phyloP scores from a whole-genome alignment of 371 early-diverging fungal genomes.

The Mucor piriformis region DNA sequence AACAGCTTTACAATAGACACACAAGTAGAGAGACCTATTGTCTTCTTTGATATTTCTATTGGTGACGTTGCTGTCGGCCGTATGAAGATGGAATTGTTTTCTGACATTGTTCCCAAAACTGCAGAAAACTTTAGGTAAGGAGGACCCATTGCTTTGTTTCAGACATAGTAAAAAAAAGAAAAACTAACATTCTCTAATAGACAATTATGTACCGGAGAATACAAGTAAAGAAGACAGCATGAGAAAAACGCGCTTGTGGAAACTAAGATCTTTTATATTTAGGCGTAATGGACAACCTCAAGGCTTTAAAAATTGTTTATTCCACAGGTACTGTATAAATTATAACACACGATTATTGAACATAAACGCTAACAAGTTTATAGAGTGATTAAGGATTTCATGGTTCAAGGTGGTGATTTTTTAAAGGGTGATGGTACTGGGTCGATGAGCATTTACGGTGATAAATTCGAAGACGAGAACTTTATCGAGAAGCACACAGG shows the following conservation, averaged over 20 bases:
- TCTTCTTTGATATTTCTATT: conserved; percentile 80
- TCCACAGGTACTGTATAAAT: conserved; percentile 75
- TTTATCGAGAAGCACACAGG: conserved; percentile 90
- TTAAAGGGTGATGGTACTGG: conserved; percentile 94
- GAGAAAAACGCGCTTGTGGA: neutral
- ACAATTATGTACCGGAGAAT: conserved; percentile 94
- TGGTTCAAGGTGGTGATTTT: conserved; percentile 99
- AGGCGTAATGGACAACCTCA: conserved; percentile 77
- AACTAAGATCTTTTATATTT: neutral
- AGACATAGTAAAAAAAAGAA: conserved; percentile 21
- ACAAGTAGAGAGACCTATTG: conserved; percentile 61
- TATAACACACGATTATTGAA: conserved; percentile 13
- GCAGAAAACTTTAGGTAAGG: conserved; percentile 91
- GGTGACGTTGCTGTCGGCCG: conserved; percentile 81
- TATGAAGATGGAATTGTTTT: conserved; percentile 95
- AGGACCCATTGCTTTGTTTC: too few species aligned
- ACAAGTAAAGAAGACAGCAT: conserved; percentile 51
- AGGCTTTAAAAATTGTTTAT: conserved; percentile 89
- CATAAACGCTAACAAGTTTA: neutral
- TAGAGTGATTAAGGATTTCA: conserved; percentile 94
- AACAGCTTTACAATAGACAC: neutral
- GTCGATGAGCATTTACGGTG: conserved; percentile 95
- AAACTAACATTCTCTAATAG: conserved; percentile 20
- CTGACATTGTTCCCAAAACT: conserved; percentile 94
- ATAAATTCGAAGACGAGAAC: conserved; percentile 96